Evolutionary conservation across 1,284 basidiomycete genomes (phyloP).

Genomic region (Gymnopus androsaceus): DNA sequence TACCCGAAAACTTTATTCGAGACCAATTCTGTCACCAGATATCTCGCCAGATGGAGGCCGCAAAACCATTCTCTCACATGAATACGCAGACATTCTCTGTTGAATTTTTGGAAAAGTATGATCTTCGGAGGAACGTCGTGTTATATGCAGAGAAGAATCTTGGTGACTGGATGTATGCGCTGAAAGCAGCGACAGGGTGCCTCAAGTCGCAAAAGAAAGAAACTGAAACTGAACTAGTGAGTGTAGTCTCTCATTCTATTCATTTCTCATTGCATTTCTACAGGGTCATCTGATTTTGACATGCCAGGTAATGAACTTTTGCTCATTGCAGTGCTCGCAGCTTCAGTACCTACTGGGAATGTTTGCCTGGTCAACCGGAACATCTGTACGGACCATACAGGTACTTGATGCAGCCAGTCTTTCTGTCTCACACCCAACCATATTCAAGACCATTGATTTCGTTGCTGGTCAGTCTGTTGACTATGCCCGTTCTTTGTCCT

Average conservation of each 20-base stretch:
- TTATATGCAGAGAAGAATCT: background rate
- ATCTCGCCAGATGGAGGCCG: background rate
- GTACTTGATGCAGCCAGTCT: constrained; percentile 24
- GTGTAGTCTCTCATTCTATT: too few species aligned
- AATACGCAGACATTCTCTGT: background rate
- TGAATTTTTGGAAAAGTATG: background rate
- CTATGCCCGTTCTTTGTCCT: constrained; percentile 16
- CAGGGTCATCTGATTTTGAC: background rate
- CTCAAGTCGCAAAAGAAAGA: too few species aligned
- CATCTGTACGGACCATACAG: constrained; percentile 23
- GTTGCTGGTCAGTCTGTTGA: constrained; percentile 21
- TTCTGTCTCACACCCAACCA: constrained; percentile 23
- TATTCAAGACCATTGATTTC: constrained; percentile 18
- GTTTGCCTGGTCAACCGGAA: constrained; percentile 24
- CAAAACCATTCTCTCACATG: background rate
- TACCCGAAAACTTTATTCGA: background rate
- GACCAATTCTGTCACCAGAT: background rate
- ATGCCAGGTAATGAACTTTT: background rate
- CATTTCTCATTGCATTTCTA: background rate
- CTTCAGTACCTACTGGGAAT: constrained; percentile 18
- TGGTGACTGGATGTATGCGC: background rate
- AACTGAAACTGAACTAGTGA: too few species aligned
- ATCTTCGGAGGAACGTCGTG: background rate
- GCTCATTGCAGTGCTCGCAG: constrained; percentile 11
- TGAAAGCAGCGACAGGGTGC: background rate